Conservation (phyloP, 345 rosid genomes). For the Murraya paniculata region DNA sequence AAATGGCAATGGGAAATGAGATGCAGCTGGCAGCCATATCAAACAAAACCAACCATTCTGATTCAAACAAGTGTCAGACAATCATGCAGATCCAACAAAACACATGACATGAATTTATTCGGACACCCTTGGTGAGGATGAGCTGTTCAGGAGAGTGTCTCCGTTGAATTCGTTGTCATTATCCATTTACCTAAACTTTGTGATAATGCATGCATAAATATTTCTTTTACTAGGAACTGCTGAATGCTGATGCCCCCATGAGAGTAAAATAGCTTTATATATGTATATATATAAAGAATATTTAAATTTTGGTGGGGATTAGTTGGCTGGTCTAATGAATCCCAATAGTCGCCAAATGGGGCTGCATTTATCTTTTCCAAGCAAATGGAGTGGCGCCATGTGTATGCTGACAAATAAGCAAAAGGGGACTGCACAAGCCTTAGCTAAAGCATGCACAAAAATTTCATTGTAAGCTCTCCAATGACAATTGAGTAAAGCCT, state of each 20-base stretch:
- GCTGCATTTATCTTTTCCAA: neutral
- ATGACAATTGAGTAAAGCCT: neutral
- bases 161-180: neutral
- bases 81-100: neutral
- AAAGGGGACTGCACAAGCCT: neutral
- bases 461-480: neutral
- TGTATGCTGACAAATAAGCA: conserved; percentile 16
- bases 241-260: no score
- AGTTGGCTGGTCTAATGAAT: neutral
- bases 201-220: neutral
- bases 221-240: no score
- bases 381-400: neutral
- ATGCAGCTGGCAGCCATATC: conserved; percentile 20
- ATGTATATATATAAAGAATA: no score
- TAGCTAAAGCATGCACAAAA: conserved; percentile 26
- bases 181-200: conserved; percentile 4
- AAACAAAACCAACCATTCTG: neutral
- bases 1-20: neutral
- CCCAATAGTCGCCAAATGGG: neutral
- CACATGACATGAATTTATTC: neutral
- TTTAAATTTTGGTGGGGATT: neutral
- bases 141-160: conserved; percentile 1
- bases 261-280: neutral
- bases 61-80: neutral
- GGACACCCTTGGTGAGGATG: neutral